Conservation (phyloP, 305 asterid genomes). For the Rubia occidens region DNA sequence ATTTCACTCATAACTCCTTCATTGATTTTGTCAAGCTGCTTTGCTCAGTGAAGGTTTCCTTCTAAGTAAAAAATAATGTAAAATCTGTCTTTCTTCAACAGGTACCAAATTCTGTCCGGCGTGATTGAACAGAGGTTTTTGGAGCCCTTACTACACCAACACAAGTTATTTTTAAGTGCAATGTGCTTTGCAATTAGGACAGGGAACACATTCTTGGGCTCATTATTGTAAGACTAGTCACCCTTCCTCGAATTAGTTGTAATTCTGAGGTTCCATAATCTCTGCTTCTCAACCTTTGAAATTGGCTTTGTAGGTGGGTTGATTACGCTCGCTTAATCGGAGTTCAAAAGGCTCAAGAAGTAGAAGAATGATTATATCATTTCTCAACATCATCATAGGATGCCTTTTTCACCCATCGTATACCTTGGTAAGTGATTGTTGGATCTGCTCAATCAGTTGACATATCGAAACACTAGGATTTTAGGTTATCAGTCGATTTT, state of each 20-base stretch:
- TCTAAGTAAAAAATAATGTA: not conserved
- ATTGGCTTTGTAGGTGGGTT: slow-evolving; percentile 63
- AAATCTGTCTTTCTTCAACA: slow-evolving; percentile 27
- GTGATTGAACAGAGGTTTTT: slow-evolving; percentile 74
- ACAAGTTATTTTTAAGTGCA: slow-evolving; percentile 66
- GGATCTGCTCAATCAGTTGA: slow-evolving; percentile 28
- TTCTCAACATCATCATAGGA: not conserved
- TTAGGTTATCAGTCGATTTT: slow-evolving; percentile 3
- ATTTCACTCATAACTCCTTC: not conserved
- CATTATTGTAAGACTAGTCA: slow-evolving; percentile 57
- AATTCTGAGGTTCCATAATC: not conserved
- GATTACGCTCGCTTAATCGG: slow-evolving; percentile 83
- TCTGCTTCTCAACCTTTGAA: not conserved
- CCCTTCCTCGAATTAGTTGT: not conserved
- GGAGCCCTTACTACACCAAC: slow-evolving; percentile 79
- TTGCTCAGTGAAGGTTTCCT: not conserved
- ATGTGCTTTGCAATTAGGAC: slow-evolving; percentile 88
- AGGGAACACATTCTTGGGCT: slow-evolving; percentile 82
- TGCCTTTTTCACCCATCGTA: not conserved
- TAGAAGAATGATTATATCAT: slow-evolving; percentile 22
- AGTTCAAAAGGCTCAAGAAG: slow-evolving; percentile 55
- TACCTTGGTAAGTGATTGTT: slow-evolving; percentile 11
- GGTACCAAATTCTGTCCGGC: slow-evolving; percentile 86
- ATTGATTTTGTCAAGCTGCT: not conserved
- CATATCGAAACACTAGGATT: slow-evolving; percentile 18